Base-by-base conservation (phyloP, 176 grass and related monocot genomes). In the Zizania latifolia region DNA sequence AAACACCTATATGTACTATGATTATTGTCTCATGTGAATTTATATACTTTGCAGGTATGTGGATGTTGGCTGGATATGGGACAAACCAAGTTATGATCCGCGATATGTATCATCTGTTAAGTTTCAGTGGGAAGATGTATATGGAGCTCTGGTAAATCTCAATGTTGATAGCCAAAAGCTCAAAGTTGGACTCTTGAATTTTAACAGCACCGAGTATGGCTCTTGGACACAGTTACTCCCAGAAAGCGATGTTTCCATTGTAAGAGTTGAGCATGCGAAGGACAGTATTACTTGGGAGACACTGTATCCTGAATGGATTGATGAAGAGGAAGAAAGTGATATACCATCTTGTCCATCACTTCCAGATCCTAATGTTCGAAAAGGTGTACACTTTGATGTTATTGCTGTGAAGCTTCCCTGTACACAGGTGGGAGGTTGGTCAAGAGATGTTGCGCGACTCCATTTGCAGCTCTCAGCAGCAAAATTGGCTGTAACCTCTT, bases 261-360 rank as follows among this genome's bases (percentile, higher is more conserved):
- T 97, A 81, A 88, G 84, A n/a, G 87, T 93, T 17, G 79, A 88
- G 67, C 90, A 87, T 33, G 84, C 86, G 46, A 66, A 87, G 56
- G 81, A 59, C 23, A 87, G 79, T 30, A 70, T 97, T 41, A 93
- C 90, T 35, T 97, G 93, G 93, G 66, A 86, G 16, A 65, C 31
- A 33, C 82, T 97, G 16, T 97, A 93, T 44, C 93, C 93, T 35
- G 93, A 97, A 89, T 97, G 93, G 93, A 97, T 97, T 0, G 90
- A 97, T 9, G 93, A 97, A 84, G 93, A 97, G 76, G 87, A 97
- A 70, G 87, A 93, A 38, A 65, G 63, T 32, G 76, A 78, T 28
- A 54, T 86, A 76, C 89, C 86, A 0, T 65, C 78, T 30, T 92
- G 89, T 8, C 89, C 89, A 30, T 85, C 75, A 33, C 55, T 92